A percentile compares a stretch with the other conserved stretches of the same genome.
Evolutionary conservation across 441 rosid species (phyloP).

Genomic region (Manihot esculenta): DNA sequence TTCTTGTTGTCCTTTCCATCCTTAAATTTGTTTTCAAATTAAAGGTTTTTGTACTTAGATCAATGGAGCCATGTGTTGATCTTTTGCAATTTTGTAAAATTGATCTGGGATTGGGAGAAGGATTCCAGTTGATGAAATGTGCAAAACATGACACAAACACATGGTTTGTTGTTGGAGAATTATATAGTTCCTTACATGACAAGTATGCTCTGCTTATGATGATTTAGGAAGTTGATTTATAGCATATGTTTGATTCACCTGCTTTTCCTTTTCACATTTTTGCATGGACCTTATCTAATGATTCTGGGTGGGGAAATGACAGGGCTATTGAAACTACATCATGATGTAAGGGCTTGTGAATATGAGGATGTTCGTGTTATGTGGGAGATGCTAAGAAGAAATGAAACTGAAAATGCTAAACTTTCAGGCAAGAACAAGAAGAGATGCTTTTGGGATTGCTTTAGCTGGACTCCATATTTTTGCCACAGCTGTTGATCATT

Average conservation of each 20-base stretch:
- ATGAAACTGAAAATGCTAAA: slow-evolving; percentile 25
- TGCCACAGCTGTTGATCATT: slow-evolving; percentile 25
- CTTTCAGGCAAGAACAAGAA: slow-evolving; percentile 26
- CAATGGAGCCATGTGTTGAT: background rate
- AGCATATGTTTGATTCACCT: background rate
- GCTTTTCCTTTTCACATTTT: background rate
- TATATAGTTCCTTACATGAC: background rate
- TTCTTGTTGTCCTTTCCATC: background rate
- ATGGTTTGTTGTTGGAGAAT: background rate
- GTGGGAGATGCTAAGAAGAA: slow-evolving; percentile 55
- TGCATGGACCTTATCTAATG: no score
- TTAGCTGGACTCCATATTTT: slow-evolving; percentile 37
- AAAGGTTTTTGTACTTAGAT: background rate
- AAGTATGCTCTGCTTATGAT: background rate
- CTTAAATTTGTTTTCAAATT: background rate
- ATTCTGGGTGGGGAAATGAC: slow-evolving; percentile 8
- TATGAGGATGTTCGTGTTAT: slow-evolving; percentile 53
- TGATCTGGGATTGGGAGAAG: background rate
- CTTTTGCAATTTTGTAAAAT: no score
- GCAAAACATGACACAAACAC: background rate
- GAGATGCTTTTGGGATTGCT: slow-evolving; percentile 34
- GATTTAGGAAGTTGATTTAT: background rate
- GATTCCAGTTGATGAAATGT: background rate
- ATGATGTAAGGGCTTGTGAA: slow-evolving; percentile 50
- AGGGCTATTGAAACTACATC: slow-evolving; percentile 44